phyloP scores from a whole-genome alignment of 306 rosid species.

The Trifolium subterraneum region DNA sequence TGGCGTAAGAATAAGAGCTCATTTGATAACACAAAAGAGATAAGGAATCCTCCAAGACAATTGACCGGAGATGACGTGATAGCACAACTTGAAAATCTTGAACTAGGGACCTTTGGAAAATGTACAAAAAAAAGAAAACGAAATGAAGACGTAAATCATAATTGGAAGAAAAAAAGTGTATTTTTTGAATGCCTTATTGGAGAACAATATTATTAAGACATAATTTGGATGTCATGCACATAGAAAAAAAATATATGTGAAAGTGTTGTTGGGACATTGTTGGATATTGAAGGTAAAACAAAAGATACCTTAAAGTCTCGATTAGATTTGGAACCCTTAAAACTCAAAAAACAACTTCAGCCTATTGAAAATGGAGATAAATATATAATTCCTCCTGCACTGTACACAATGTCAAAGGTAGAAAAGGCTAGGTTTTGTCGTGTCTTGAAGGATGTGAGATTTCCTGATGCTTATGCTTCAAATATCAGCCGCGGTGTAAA shows the following conservation, averaged over 20 bases:
- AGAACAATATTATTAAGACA: not conserved
- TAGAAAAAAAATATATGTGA: constrained; percentile 29
- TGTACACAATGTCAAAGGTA: not conserved
- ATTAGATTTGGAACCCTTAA: not conserved
- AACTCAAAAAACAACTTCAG: constrained; percentile 2
- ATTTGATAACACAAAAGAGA: not conserved
- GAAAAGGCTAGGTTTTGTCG: not conserved
- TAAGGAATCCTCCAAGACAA: not conserved
- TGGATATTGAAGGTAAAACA: constrained; percentile 1
- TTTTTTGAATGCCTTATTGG: constrained; percentile 10
- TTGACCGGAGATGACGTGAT: not conserved
- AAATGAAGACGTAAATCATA: not conserved
- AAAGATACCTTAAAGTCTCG: constrained; percentile 22
- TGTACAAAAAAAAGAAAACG: not conserved
- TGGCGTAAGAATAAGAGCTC: constrained; percentile 6
- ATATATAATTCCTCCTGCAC: not conserved
- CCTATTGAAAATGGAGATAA: not conserved
- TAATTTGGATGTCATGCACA: not conserved
- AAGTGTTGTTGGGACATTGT: constrained; percentile 7
- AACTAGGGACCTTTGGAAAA: not conserved
- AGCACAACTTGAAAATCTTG: not conserved
- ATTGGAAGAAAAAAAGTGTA: constrained; percentile 20
- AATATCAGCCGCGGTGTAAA: not conserved
- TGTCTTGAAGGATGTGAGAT: not conserved
- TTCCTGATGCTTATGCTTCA: constrained; percentile 2